A percentile compares a stretch with the other conserved stretches of the same genome.
Evolutionary conservation across 352 stramenopile genomes (phyloP).

Genomic region (Globisporangium nodosum): DNA sequence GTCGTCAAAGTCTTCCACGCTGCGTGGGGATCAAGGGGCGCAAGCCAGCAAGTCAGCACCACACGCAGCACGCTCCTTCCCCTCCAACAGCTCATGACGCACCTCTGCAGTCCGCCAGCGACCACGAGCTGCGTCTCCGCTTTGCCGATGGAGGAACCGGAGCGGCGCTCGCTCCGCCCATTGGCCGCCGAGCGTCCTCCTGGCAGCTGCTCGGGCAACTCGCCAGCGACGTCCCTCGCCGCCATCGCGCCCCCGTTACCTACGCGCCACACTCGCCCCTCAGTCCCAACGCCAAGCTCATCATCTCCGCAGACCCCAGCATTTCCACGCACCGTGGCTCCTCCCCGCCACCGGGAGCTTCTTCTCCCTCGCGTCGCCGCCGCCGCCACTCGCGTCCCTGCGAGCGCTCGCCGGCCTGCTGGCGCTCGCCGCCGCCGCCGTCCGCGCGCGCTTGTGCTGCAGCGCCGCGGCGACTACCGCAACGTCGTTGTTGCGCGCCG

Average conservation of each 20-base stretch:
- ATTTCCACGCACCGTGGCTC: neutral
- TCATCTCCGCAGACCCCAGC: too few relatives aligned
- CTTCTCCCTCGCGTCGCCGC: neutral
- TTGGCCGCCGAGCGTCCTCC: neutral
- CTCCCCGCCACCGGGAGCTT: neutral
- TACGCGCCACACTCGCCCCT: neutral
- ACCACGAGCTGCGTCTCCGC: neutral
- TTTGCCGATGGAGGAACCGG: neutral
- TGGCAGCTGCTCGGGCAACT: neutral
- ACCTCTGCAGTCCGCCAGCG: neutral
- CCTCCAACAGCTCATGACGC: too few relatives aligned
- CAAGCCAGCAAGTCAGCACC: neutral
- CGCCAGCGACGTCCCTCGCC: neutral
- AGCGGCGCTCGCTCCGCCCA: neutral
- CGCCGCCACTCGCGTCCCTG: neutral
- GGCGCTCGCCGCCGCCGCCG: neutral
- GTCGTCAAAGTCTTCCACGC: slow-evolving; percentile 12
- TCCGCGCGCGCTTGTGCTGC: slow-evolving; percentile 12
- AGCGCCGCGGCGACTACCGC: neutral
- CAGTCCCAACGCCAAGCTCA: too few relatives aligned
- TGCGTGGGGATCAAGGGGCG: neutral
- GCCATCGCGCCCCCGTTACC: too few relatives aligned
- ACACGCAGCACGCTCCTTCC: neutral
- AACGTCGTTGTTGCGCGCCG: neutral
- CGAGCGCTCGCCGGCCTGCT: neutral